Base-by-base conservation (phyloP, 495 filamentous ascomycete species). In the Lasiosphaeria ovina region DNA sequence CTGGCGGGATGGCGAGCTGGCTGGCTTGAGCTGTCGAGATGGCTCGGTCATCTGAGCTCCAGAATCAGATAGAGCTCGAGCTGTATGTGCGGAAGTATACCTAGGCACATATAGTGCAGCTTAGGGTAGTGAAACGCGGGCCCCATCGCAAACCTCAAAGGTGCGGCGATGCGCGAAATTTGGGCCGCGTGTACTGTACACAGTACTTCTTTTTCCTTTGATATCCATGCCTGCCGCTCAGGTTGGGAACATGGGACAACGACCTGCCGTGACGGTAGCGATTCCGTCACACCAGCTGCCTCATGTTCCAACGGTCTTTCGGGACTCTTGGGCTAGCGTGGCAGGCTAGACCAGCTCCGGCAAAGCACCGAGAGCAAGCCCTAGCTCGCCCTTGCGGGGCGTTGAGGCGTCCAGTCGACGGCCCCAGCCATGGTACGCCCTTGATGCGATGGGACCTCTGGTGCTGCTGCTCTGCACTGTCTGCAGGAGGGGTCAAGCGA, bases 231-330 rank as follows among this genome's bases (percentile, higher is more conserved):
- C 44, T n/a, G 44, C 38, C 38, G 12, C 16, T 11, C 44, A 11
- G 44, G 12, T n/a, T 47, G 44, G 44, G 17, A 24, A 24, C 54
- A 42, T 31, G 4, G 44, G 44, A 47, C 11, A 24, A 24, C 24
- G 24, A 2, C 24, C 24, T 24, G 24, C 5, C 7, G 14, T 14
- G 11, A 34, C 35, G 54, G 14, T 16, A 24, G 35, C 34, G 33
- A 55, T 48, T 54, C 48, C 59, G 54, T 58, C 60, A 56, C 63
- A 66, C 60, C 59, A 57, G 56, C 35, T 58, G 50, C 35, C 48
- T 42, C 47, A 53, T 60, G 49, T 64, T 63, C 54, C 66, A 71
- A 71, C 69, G 69, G 66, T 64, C 32, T 45, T 57, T 40, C 8
- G 42, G n/a, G 36, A 3, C 11, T 48, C 55, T 57, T 45, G 31